phyloP scores from a whole-genome alignment of 108 stramenopile species.

The Skeletonema potamos region DNA sequence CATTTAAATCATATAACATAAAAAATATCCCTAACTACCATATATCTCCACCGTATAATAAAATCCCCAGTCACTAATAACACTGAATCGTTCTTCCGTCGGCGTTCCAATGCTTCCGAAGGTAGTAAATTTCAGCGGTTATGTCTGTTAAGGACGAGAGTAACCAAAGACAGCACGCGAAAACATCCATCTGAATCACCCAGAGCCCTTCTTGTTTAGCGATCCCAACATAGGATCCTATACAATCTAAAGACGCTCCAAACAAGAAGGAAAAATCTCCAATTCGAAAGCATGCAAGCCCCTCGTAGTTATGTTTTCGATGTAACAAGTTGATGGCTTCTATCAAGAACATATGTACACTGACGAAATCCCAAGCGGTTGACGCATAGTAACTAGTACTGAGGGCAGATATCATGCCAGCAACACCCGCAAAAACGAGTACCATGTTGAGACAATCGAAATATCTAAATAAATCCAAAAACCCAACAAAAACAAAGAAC shows the following conservation, averaged over 20 bases:
- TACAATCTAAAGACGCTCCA: background rate
- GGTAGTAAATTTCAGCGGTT: conserved; percentile 16
- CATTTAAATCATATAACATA: background rate
- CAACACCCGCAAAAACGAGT: conserved; percentile 11
- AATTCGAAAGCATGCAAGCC: background rate
- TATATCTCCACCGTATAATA: too few species aligned
- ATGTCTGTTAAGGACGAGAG: conserved; percentile 4
- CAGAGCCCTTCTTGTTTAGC: background rate
- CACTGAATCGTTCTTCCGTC: background rate
- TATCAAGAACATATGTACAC: conserved; percentile 8
- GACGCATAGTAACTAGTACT: background rate
- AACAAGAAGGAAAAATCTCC: conserved; percentile 8
- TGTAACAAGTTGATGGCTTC: conserved; percentile 1
- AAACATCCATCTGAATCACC: conserved; percentile 1
- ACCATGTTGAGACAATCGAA: conserved; percentile 3
- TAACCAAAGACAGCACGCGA: conserved; percentile 10
- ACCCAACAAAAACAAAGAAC: conserved; percentile 9
- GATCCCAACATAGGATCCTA: conserved; percentile 7
- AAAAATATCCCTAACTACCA: background rate
- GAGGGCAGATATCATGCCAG: conserved; percentile 10
- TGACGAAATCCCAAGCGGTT: conserved; percentile 5
- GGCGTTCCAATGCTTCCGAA: background rate
- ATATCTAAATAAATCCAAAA: conserved; percentile 9
- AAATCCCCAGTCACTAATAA: background rate
- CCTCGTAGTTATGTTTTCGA: background rate